Evolutionary conservation across 129 eudicot species (phyloP), one percentile per base, ranked within the genome.

Genomic region (Tagetes patula): DNA sequence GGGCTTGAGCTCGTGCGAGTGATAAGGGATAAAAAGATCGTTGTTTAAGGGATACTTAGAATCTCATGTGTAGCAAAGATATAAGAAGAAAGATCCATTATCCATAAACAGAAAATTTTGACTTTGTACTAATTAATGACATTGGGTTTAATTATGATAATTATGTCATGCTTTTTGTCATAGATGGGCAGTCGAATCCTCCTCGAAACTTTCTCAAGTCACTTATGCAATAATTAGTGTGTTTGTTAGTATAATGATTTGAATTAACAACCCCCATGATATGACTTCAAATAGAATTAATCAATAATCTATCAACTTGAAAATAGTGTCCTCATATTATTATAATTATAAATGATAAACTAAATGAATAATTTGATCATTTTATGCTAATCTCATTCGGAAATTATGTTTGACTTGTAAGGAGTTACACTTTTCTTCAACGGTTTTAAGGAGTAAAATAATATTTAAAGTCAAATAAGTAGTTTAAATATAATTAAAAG

Each of bases 231-330:
- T 69, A 27, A 76, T 37, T 58, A 55, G 8, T 43, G 41, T 54
- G 66, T 65, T 75, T 40, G 72, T 54, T 75, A 34, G 60, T 48
- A 20, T 20, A 77, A 77, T 77, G 63, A 77, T 77, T 59, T 39
- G 11, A 58, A 69, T 77, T 77, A 77, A 60, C 81, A 58, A 77
- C 75, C 63, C 58, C 61, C 47, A 55, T 76, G 58, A 55, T 56
- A 36, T 68, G 63, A 77, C 81, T 69, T 47, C 34, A 68, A 36
- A 42, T 36, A 30, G 70, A 59, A 77, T 20, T 42, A 27, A 8
- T 34, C 75, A 76, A 55, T 45, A 67, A 67, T 55, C 65, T 76
- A 40, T 66, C 49, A 66, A 67, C 60, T 54, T 54, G 74, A 67
- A 53, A 48, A 53, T 39, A 11, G 13, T 52, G 37, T 14, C 14